Base-by-base conservation (phyloP, 2,329 filamentous ascomycete genomes). In the Fusarium equiseti region DNA sequence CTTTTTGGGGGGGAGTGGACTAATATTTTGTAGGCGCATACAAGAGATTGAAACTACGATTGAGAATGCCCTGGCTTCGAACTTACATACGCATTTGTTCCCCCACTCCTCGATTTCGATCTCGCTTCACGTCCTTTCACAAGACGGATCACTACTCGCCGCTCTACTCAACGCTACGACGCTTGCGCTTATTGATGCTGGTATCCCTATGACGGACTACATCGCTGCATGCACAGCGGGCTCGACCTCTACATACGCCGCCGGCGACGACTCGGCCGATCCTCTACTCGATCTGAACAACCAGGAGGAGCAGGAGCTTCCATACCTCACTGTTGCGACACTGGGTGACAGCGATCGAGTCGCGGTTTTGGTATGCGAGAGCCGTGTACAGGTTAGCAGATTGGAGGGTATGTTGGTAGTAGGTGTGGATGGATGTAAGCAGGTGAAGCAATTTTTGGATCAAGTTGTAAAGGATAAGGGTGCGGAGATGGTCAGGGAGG, bases 121-220 rank as follows among this genome's bases (percentile, higher is more conserved):
- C 59, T 91, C 91, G 26, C 87, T 99, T 3, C 93, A 97, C 79
- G 90, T 99, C 38, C 89, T 99, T 46, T 92, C 91, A 0, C 91
- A 97, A 73, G 96, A 99, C 79, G 96, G 96, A 29, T 95, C 92
- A 1, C 87, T 98, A 5, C 90, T 99, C 22, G 94, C 95, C 1
- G 92, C 94, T 0, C 93, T 95, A 48, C 85, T 98, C 73, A 99
- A 99, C 77, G 96, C 96, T 6, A 89, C 92, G 1, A 97, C 95
- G 0, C 88, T 99, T 15, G 96, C 96, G 0, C 89, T 98, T 24
- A 91, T 98, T 68, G 96, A 99, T 78, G 96, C 96, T 1, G 96
- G 96, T 55, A 91, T 99, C 22, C 96, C 96, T 26, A 98, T 98
- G 95, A 90, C 90, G 5, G 94, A 97, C 78, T 97, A 98, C 78